Base-by-base conservation (phyloP, 108 stramenopile species). In the Chaetoceros tenuissimus region DNA sequence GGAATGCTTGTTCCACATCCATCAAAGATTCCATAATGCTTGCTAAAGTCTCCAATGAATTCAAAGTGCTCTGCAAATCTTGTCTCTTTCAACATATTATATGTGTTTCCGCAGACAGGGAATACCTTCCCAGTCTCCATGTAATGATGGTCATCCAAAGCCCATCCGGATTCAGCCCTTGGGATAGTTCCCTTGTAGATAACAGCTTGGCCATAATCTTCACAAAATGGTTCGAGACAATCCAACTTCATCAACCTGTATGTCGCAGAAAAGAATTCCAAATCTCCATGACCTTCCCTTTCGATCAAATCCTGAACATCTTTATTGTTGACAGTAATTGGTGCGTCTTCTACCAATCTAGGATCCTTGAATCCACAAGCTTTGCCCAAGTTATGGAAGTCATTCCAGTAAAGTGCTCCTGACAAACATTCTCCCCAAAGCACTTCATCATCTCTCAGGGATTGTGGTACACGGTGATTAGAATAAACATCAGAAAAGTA, bases 401-500 rank as follows among this genome's bases (percentile, higher is more conserved):
- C 97, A 69, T 94, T 94, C 95, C 95, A 96, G 66, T 98, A 98
- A 22, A 98, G 69, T 0, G 97, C 97, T 27, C 97, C 97, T 16
- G 71, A 71, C 24, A 98, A 62, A 60, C 97, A 98, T 63, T 98
- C 97, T 25, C 97, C 97, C 92, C 95, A 96, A 17, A 98, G 62
- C 13, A 94, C 92, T 28, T 73, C 65, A 71, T 91, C 76, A 24
- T 85, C 73, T 30, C 70, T 77, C 40, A 91, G 59, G 2, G 68
- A 60, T 50, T 80, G 63, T 10, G 97, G 94, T 17, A 98, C 85
- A 40, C 97, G 84, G 21, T 94, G 82, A 57, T 86, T 90, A 50
- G 92, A 60, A 71, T 96, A 98, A 2, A 98, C 97, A 63, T 98
- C 97, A 2, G 86, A 90, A 64, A 98, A 97, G 77, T 97, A 96